These are phyloP conservation scores for Diaporthe amygdali DNA, from an alignment of 2,329 filamentous ascomycete genomes.

Conservation along the genomic window DNA sequence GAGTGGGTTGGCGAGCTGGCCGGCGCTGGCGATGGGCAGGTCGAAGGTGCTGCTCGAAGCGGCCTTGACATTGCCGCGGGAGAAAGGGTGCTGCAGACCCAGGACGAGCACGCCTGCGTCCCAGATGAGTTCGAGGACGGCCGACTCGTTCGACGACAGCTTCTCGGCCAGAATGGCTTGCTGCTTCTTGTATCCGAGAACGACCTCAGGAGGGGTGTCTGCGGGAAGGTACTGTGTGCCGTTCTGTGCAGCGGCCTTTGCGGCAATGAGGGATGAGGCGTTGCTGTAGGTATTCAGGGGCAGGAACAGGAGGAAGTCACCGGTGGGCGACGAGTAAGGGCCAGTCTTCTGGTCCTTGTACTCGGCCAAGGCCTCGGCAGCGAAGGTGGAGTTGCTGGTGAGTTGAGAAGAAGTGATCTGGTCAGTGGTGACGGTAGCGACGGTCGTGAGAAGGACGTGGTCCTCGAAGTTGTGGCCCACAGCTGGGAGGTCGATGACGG, in stretches of 20 bases:
- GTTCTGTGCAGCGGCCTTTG: constrained; percentile 29
- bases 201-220: constrained; percentile 27
- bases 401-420: constrained; percentile 28
- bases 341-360: constrained; percentile 35
- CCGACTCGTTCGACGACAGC: constrained; percentile 30
- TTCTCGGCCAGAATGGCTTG: constrained; percentile 31
- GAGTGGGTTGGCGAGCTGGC: constrained; percentile 50
- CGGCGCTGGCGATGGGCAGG: constrained; percentile 48
- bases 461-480: constrained; percentile 58
- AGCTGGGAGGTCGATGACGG: constrained; percentile 62
- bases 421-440: constrained; percentile 16
- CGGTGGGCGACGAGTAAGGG: constrained; percentile 34
- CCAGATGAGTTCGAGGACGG: constrained; percentile 31
- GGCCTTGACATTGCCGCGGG: constrained; percentile 57
- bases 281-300: constrained; percentile 16
- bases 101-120: constrained; percentile 24
- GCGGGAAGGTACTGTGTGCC: constrained; percentile 29
- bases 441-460: constrained; percentile 30
- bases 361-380: constrained; percentile 29
- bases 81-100: constrained; percentile 45
- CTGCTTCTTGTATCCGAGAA: constrained; percentile 34
- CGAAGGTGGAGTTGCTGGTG: constrained; percentile 32
- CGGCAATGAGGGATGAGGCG: neutral
- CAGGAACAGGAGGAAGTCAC: constrained; percentile 30
- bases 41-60: constrained; percentile 46